These are phyloP conservation scores for Aspergillus homomorphus DNA, from an alignment of 495 filamentous ascomycete genomes.

Conservation along the genomic window DNA sequence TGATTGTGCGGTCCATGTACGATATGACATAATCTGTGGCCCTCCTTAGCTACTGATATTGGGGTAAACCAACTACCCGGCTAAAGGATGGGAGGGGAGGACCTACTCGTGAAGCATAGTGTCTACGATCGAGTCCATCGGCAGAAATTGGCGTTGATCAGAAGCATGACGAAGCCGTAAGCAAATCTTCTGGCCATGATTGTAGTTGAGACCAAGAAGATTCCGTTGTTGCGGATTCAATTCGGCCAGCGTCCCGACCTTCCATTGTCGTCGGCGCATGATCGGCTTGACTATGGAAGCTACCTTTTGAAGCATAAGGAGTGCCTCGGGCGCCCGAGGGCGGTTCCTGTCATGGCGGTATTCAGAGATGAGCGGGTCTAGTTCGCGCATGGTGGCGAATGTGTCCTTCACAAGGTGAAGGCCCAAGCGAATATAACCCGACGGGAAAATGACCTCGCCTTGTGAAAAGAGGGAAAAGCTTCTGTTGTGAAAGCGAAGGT, in stretches of 20 bases:
- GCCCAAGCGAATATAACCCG: background rate
- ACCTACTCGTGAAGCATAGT: conserved; percentile 91
- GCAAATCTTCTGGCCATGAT: conserved; percentile 73
- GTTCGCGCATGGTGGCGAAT: conserved; percentile 53
- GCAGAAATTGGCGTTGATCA: conserved; percentile 75
- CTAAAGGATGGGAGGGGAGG: background rate
- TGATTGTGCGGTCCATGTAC: conserved; percentile 77
- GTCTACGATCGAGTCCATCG: conserved; percentile 74
- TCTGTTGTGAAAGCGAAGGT: background rate
- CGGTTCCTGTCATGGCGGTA: conserved; percentile 77
- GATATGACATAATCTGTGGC: conserved; percentile 70
- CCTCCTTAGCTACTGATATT: conserved; percentile 13
- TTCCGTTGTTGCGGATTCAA: conserved; percentile 76
- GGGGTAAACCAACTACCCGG: background rate
- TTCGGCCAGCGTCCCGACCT: conserved; percentile 74
- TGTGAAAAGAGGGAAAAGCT: no score
- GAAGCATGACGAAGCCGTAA: conserved; percentile 76
- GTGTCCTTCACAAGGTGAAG: background rate
- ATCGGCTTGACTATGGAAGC: conserved; percentile 93
- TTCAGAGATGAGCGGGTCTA: conserved; percentile 66
- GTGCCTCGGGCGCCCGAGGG: conserved; percentile 72
- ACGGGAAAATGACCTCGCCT: background rate
- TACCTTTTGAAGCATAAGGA: conserved; percentile 75
- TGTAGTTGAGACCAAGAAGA: conserved; percentile 79
- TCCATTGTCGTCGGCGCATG: conserved; percentile 84